Evolutionary conservation across 208 protist species (phyloP).

Genomic region (Angomonas deanei): DNA sequence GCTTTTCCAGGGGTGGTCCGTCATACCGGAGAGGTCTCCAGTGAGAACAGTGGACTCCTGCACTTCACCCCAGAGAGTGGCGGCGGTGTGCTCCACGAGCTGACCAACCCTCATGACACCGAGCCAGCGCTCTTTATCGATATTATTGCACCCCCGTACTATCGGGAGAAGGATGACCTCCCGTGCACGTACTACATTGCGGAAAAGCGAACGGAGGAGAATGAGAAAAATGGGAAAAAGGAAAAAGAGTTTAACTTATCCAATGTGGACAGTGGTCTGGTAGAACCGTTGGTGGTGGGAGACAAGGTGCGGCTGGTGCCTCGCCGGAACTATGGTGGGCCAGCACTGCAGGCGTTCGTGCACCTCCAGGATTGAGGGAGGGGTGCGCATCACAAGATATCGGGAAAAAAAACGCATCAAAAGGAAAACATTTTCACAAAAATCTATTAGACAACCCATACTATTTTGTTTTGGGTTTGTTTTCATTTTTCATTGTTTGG

Average conservation of each 20-base stretch:
- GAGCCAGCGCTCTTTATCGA: slow-evolving; percentile 62
- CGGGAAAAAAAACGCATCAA: neutral
- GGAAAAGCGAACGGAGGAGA: neutral
- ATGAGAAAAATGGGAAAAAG: neutral
- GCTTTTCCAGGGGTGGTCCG: slow-evolving; percentile 13
- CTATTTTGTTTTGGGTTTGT: neutral
- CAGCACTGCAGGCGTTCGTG: slow-evolving; percentile 40
- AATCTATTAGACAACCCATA: neutral
- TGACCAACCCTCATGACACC: slow-evolving; percentile 34
- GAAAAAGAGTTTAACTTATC: neutral
- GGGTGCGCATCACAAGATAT: neutral
- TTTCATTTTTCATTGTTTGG: neutral
- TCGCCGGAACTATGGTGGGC: slow-evolving; percentile 19
- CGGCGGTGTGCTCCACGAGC: slow-evolving; percentile 59
- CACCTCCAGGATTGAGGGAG: slow-evolving; percentile 5
- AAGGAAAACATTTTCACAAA: neutral
- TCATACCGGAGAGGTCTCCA: slow-evolving; percentile 5
- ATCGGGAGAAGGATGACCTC: slow-evolving; percentile 28
- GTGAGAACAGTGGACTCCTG: slow-evolving; percentile 12
- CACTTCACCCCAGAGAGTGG: slow-evolving; percentile 15
- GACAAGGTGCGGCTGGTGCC: slow-evolving; percentile 28
- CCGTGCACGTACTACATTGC: slow-evolving; percentile 53
- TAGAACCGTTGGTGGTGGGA: slow-evolving; percentile 8
- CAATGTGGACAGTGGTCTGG: slow-evolving; percentile 12
- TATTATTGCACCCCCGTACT: slow-evolving; percentile 67